A percentile compares a stretch with the other conserved stretches of the same genome.
Evolutionary conservation across 2,329 filamentous ascomycete genomes (phyloP).

Genomic region (Fusarium oligoseptatum): DNA sequence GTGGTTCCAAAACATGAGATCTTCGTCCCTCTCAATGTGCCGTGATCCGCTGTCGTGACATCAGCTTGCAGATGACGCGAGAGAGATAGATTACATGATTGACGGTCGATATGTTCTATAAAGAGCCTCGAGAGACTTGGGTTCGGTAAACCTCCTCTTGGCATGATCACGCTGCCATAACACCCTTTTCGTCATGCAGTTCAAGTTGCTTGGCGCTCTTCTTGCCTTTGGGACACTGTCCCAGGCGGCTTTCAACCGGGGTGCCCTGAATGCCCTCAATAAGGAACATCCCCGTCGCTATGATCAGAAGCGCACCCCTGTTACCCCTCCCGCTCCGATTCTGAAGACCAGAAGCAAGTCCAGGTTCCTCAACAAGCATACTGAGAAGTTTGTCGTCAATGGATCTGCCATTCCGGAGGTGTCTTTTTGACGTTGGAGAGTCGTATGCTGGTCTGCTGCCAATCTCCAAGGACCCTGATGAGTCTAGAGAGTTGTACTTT

Average conservation of each 20-base stretch:
- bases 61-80: constrained; percentile 17
- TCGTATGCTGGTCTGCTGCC: constrained; percentile 74
- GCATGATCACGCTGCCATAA: neutral
- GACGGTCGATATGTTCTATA: constrained; percentile 6
- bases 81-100: neutral
- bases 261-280: constrained; percentile 38
- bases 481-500: constrained; percentile 70
- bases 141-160: neutral
- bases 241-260: constrained; percentile 41
- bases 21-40: constrained; percentile 9
- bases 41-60: constrained; percentile 29
- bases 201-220: constrained; percentile 37
- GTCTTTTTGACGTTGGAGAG: constrained; percentile 77
- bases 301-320: constrained; percentile 24
- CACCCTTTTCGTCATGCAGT: constrained; percentile 26
- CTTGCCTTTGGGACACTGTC: constrained; percentile 41
- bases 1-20: constrained; percentile 7
- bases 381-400: constrained; percentile 69
- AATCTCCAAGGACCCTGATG: constrained; percentile 63
- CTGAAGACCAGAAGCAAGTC: constrained; percentile 27
- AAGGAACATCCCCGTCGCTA: constrained; percentile 20
- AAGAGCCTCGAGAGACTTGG: neutral
- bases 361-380: constrained; percentile 40
- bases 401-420: constrained; percentile 76
- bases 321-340: constrained; percentile 1